Evolutionary conservation across 352 stramenopile species (phyloP).

Genomic region (Phytophthora pini): DNA sequence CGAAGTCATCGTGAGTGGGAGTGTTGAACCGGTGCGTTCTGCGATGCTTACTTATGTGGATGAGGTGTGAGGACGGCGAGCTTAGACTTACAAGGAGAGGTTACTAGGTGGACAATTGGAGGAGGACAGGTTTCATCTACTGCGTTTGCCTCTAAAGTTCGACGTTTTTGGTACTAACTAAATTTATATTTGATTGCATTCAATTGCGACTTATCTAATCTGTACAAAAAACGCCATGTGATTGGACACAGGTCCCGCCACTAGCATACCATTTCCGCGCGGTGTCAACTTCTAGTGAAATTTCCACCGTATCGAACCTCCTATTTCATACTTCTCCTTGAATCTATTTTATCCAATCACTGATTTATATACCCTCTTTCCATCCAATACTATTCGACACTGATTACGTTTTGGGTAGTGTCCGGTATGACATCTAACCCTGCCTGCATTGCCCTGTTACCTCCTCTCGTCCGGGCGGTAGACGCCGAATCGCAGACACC

Average conservation of each 20-base stretch:
- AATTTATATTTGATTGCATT: too few relatives aligned
- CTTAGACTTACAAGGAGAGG: too few relatives aligned
- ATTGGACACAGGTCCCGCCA: not conserved
- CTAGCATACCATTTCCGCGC: constrained; percentile 14
- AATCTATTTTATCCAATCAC: constrained; percentile 6
- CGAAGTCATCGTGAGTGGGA: too few relatives aligned
- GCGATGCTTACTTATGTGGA: too few relatives aligned
- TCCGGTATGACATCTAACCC: constrained; percentile 16
- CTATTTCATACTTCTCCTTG: not conserved
- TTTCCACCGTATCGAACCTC: not conserved
- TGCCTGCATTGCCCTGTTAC: constrained; percentile 3
- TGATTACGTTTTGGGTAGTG: constrained; percentile 10
- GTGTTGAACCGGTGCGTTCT: too few relatives aligned
- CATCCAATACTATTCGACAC: not conserved
- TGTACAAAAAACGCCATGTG: too few relatives aligned
- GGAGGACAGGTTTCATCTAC: too few relatives aligned
- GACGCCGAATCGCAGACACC: constrained; percentile 36
- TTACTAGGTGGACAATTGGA: too few relatives aligned
- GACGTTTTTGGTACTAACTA: too few relatives aligned
- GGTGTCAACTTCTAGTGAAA: constrained; percentile 34
- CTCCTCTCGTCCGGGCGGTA: constrained; percentile 16
- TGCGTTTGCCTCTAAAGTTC: too few relatives aligned
- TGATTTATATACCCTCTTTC: not conserved
- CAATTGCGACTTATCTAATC: too few relatives aligned
- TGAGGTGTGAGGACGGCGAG: too few relatives aligned